Evolutionary conservation across 2,329 filamentous ascomycete genomes (phyloP), one percentile per base, ranked within the genome.

Genomic region (Pseudogymnoascus sp.): DNA sequence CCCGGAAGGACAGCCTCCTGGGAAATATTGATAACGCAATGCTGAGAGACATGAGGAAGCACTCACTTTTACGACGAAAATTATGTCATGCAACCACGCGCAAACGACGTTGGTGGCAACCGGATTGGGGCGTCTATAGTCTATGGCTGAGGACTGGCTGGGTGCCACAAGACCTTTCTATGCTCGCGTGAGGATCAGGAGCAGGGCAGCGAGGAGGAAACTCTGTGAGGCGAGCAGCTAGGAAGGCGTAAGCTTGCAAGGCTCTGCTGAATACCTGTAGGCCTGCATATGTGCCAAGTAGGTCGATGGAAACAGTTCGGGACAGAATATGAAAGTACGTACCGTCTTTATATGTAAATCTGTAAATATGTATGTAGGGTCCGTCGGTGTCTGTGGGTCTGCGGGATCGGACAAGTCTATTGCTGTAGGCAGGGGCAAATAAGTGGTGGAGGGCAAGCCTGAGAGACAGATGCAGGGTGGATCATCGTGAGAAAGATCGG

Each of bases 281-380:
- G 26, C 46, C 46, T 53, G 46, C 46, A 53, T 53, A 31, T 53
- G 46, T 53, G 46, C 46, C 46, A 53, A 53, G 46, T 53, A 53
- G 24, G 46, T 53, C n/a, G 26, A 53, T 53, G 28, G 24, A 53
- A 53, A 53, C 46, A 31, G 46, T 31, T 16, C n/a, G 46, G 46
- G 46, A 53, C 26, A 53, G n/a, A 53, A 53, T 53, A 53, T 53
- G 2, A 19, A 53, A 8, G 46, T 53, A 53, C 46, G 46, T 53
- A 53, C 46, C 26, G 46, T 12, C 26, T 53, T 53, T 53, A 53
- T 53, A 53, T 53, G 46, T 31, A 53, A 53, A 53, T 31, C 46
- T 53, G 46, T 53, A 53, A 53, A 53, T 31, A 53, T 53, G 46
- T 53, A 53, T 53, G 46, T 53, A 53, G 46, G 26, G 46, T 53